Evolutionary conservation across 2,329 filamentous ascomycete genomes (phyloP), one percentile per base, ranked within the genome.

Genomic region (Alternaria infectoria): DNA sequence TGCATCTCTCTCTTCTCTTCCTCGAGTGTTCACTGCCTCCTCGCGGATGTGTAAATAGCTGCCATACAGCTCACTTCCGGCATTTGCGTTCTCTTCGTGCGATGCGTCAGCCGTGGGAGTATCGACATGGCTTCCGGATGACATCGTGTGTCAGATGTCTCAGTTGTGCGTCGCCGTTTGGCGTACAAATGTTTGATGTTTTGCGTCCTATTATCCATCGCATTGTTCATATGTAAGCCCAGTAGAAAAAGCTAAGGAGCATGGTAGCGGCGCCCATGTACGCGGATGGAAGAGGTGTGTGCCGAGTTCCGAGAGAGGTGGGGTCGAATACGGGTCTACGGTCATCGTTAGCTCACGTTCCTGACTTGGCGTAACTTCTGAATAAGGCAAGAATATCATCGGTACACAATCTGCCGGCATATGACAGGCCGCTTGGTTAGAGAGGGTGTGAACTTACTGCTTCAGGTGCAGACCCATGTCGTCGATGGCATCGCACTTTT

Each of bases 391-490:
- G 17, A 23, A 26, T 12, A 45, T 28, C 21, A 55, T 45, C 52
- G 21, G 12, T 11, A 30, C 40, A 25, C 40, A 45, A 19, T 51
- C 49, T 32, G 28, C 49, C 15, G 40, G 36, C 11, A 26, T 12
- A 10, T 10, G 21, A 23, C 17, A 26, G 25, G n/a, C n/a, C 25
- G 19, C n/a, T 15, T 17, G 47, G 8, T 10, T 26, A 28, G 19
- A 36, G 0, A 8, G 12, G 5, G 44, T 26, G 30, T 54, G 21
- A 9, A 74, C 77, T 72, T 69, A 79, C 76, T 77, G 73, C 44
- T 74, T 69, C 21, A 76, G 21, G 28, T 74, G 71, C 52, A 76
- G 32, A 3, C 74, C 74, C 69, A 77, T 69, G 10, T 61, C 66
- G n/a, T 61, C 52, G 32, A 79, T 69, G 45, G 70, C 52, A 5